Conservation (phyloP, 1,284 basidiomycete genomes). For the Pholiota adiposa region DNA sequence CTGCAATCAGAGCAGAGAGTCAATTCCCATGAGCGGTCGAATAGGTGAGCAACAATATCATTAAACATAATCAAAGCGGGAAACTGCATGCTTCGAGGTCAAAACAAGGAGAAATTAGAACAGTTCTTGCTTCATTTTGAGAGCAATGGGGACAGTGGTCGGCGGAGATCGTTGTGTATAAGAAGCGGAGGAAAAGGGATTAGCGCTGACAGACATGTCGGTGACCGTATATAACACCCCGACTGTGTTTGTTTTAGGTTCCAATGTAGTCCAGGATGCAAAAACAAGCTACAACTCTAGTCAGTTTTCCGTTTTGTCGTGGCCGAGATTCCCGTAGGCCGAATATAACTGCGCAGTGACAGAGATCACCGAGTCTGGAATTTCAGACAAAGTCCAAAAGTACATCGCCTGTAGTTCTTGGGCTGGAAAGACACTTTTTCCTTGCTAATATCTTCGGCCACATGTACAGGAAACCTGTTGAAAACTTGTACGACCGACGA, state of each 20-base stretch:
- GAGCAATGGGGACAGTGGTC: background rate
- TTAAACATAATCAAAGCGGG: background rate
- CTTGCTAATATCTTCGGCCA: background rate
- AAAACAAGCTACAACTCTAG: background rate
- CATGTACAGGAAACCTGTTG: background rate
- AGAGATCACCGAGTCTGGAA: background rate
- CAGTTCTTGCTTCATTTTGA: background rate
- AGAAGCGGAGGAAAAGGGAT: background rate
- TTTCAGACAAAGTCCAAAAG: background rate
- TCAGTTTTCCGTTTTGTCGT: background rate
- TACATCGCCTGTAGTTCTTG: background rate
- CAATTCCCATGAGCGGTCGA: background rate
- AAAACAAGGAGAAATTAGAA: background rate
- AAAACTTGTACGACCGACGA: background rate
- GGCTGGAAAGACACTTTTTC: background rate
- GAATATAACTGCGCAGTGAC: background rate
- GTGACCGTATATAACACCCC: background rate
- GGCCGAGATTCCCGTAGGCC: background rate
- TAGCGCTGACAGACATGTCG: background rate
- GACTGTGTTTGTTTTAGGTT: background rate
- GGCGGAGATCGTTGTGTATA: background rate
- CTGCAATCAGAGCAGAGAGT: background rate
- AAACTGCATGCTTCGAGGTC: background rate
- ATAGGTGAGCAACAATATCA: background rate
- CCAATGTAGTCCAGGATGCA: background rate